Evolutionary conservation across 2,329 filamentous ascomycete species (phyloP), one percentile per base, ranked within the genome.

Genomic region (Apiospora marii): DNA sequence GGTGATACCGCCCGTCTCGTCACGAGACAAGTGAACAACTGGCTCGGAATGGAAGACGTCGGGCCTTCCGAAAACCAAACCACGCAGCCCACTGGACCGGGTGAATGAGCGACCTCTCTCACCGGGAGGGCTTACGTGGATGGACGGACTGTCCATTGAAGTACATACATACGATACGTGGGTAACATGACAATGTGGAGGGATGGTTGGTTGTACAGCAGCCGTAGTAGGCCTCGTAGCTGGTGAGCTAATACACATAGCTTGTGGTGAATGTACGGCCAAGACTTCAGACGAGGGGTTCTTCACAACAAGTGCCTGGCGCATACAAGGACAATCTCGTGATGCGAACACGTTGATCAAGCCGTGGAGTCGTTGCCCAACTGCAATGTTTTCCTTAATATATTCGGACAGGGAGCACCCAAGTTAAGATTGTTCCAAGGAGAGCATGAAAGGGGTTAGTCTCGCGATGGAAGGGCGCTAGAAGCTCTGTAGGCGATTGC

Each of bases 381-480:
- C 67, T 48, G 67, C 67, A 64, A 64, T 64, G 58, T 64, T 24
- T 1, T 41, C 34, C 30, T 41, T 64, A n/a, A 64, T 64, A 41
- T 41, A 24, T 41, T 14, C 67, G 14, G 14, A 34, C 67, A 68
- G 67, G 67, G 67, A 48, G 24, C 13, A 68, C 16, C 67, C 67
- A 48, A 37, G 67, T 30, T 27, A 24, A 68, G 4, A 37, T 30
- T 37, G 44, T 48, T 48, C 53, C 53, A 61, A 61, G 30, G 30
- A 27, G 53, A 37, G 12, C n/a, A 46, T 68, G 64, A 22, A 46
- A 68, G n/a, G 64, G 37, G 37, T 22, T 46, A 46, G 41, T 68
- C 41, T 48, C 67, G 67, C 67, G 43, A 48, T 48, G 13, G 67
- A 68, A 68, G 67, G 27, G 19, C 67, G 41, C 67, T 68, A 68